Conservation (phyloP, 176 grass and related monocot species). For the Microstegium vimineum region DNA sequence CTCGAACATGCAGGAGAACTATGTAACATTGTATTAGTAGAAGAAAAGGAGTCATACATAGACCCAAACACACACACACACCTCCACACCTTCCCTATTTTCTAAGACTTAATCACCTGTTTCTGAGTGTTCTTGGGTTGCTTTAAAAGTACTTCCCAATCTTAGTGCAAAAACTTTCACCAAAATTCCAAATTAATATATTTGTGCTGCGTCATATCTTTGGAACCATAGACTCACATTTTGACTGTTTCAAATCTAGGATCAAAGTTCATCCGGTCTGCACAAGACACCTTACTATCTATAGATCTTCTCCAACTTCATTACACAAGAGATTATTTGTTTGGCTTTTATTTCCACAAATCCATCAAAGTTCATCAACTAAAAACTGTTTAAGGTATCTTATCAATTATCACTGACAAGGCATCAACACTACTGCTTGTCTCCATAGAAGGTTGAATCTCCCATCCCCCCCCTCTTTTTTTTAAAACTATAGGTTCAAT, state of each 20-base stretch:
- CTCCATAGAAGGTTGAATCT: neutral
- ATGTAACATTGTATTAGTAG: too few species aligned
- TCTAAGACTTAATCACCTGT: too few species aligned
- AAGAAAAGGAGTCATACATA: too few species aligned
- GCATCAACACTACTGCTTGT: neutral
- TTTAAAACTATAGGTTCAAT: too few species aligned
- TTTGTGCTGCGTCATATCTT: neutral
- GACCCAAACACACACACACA: too few species aligned
- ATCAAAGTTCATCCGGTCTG: neutral
- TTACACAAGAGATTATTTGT: neutral
- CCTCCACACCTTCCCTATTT: too few species aligned
- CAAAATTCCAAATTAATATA: neutral
- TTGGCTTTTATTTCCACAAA: neutral
- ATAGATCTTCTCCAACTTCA: neutral
- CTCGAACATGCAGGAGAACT: too few species aligned
- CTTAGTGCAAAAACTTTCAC: too few species aligned
- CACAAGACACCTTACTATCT: neutral
- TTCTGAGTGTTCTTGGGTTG: too few species aligned
- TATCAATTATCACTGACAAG: neutral
- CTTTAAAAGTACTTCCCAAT: neutral
- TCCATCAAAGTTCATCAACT: neutral
- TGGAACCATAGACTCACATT: neutral
- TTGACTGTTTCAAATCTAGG: neutral
- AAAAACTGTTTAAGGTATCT: neutral
- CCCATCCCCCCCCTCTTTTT: too few species aligned